Evolutionary conservation across 2,329 filamentous ascomycete genomes (phyloP).

Genomic region (Malbranchea cinnamomea): DNA sequence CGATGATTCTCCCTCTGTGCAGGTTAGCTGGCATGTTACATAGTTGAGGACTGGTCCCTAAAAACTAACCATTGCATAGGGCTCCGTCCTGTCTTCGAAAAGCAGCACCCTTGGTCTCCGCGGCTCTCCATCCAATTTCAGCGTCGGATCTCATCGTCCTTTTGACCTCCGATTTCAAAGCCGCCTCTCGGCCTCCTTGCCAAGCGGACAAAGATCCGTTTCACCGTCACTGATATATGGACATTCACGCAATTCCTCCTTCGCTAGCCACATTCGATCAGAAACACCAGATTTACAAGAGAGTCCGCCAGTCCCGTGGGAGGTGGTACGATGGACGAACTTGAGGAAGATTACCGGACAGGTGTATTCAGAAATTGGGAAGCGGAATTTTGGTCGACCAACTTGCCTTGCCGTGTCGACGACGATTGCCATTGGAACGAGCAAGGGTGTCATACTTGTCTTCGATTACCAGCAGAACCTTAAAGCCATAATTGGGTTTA

Average conservation of each 20-base stretch:
- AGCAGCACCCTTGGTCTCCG: slow-evolving; percentile 59
- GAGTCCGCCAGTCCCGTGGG: slow-evolving; percentile 72
- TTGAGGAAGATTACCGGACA: slow-evolving; percentile 78
- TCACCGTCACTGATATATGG: slow-evolving; percentile 64
- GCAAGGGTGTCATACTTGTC: slow-evolving; percentile 83
- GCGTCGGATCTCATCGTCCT: slow-evolving; percentile 69
- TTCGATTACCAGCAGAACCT: slow-evolving; percentile 97
- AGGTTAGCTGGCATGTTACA: slow-evolving; percentile 49
- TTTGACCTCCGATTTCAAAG: slow-evolving; percentile 94
- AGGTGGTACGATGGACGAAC: slow-evolving; percentile 92
- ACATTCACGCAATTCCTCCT: slow-evolving; percentile 68
- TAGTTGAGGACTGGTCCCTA: slow-evolving; percentile 1
- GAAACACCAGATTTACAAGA: slow-evolving; percentile 51
- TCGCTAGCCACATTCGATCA: slow-evolving; percentile 53
- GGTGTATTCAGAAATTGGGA: slow-evolving; percentile 82
- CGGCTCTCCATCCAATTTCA: slow-evolving; percentile 51
- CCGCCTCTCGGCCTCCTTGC: slow-evolving; percentile 52
- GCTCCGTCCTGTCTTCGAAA: slow-evolving; percentile 43
- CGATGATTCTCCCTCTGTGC: slow-evolving; percentile 72
- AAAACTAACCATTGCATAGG: slow-evolving; percentile 20
- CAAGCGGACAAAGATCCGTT: slow-evolving; percentile 48
- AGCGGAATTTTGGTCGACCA: slow-evolving; percentile 78
- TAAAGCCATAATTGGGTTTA: slow-evolving; percentile 83
- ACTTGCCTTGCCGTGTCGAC: slow-evolving; percentile 83
- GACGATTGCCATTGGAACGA: slow-evolving; percentile 77